phyloP scores from a whole-genome alignment of 495 filamentous ascomycete genomes.

The Rhizodiscina lignyota region DNA sequence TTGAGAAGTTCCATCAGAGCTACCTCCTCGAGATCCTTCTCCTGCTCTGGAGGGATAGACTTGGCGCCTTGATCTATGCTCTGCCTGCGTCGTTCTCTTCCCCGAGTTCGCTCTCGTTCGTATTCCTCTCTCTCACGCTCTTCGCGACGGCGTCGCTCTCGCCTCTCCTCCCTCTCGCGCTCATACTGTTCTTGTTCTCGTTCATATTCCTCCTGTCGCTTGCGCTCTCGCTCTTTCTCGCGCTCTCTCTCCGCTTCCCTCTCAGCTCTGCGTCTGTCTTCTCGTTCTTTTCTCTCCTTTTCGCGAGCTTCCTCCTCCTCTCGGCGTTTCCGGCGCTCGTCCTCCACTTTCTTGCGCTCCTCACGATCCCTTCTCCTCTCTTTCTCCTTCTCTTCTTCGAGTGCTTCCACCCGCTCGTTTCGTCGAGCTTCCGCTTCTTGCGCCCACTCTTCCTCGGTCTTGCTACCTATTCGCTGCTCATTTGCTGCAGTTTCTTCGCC shows the following conservation, averaged over 20 bases:
- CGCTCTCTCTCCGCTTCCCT: conserved; percentile 16
- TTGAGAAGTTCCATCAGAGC: conserved; percentile 38
- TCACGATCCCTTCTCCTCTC: conserved; percentile 49
- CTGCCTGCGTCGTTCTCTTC: conserved; percentile 10
- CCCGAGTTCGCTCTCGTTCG: conserved; percentile 5
- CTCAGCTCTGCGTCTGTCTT: conserved; percentile 16
- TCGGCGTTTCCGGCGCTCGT: conserved; percentile 22
- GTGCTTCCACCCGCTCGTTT: conserved; percentile 44
- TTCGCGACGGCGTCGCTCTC: conserved; percentile 11
- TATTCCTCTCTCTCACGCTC: conserved; percentile 7
- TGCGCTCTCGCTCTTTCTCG: conserved; percentile 9
- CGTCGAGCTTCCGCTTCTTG: conserved; percentile 49
- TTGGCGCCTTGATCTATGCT: conserved; percentile 12
- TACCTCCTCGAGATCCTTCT: conserved; percentile 39
- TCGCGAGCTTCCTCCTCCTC: conserved; percentile 42
- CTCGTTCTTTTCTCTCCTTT: conserved; percentile 34
- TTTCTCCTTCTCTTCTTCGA: conserved; percentile 45
- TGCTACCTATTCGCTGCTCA: conserved; percentile 53
- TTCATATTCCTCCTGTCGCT: too few relatives aligned
- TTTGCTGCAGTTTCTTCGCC: conserved; percentile 53
- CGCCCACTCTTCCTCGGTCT: conserved; percentile 71
- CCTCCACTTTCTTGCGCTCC: conserved; percentile 46
- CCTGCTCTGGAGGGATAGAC: conserved; percentile 26
- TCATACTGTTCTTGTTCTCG: conserved; percentile 10
- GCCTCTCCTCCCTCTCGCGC: conserved; percentile 6